A percentile compares a stretch with the other conserved stretches of the same genome.
phyloP scores from a whole-genome alignment of 2,329 filamentous ascomycete species.

The Aurifilum marmelostoma region DNA sequence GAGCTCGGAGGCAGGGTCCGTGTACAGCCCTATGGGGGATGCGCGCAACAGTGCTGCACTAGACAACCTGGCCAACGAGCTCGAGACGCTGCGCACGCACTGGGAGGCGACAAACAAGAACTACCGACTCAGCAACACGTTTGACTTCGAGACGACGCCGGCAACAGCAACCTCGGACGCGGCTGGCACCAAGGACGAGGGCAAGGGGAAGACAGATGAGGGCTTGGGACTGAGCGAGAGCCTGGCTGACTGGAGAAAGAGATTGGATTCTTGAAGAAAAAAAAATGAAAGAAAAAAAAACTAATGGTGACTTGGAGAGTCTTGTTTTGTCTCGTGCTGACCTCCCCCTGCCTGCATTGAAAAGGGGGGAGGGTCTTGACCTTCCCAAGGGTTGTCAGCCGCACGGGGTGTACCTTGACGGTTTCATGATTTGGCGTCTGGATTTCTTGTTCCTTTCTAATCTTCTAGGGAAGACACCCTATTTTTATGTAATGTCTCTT shows the following conservation, averaged over 20 bases:
- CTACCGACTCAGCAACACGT: slow-evolving; percentile 86
- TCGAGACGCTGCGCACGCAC: slow-evolving; percentile 85
- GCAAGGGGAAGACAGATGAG: slow-evolving; percentile 29
- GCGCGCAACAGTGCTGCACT: slow-evolving; percentile 69
- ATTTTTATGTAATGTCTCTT: slow-evolving; percentile 26
- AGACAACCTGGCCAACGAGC: slow-evolving; percentile 87
- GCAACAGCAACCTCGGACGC: slow-evolving; percentile 28
- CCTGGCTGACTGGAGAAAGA: slow-evolving; percentile 78
- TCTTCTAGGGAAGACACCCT: slow-evolving; percentile 17
- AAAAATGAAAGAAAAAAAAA: no score
- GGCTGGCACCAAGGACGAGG: slow-evolving; percentile 46
- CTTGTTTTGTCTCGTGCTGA: not conserved
- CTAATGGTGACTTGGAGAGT: slow-evolving; percentile 45
- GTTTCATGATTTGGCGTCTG: slow-evolving; percentile 27
- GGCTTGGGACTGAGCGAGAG: slow-evolving; percentile 67
- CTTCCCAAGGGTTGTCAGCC: not conserved
- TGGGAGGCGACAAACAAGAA: slow-evolving; percentile 98
- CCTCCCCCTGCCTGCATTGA: not conserved
- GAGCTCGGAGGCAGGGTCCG: slow-evolving; percentile 64
- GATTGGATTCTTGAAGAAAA: slow-evolving; percentile 57
- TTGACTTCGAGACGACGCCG: slow-evolving; percentile 71
- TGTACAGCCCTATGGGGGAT: slow-evolving; percentile 61
- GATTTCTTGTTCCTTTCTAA: slow-evolving; percentile 11
- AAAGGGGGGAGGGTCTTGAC: not conserved
- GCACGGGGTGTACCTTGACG: slow-evolving; percentile 12